phyloP scores from a whole-genome alignment of 768 basidiomycete species.

The Floccularia luteovirens region DNA sequence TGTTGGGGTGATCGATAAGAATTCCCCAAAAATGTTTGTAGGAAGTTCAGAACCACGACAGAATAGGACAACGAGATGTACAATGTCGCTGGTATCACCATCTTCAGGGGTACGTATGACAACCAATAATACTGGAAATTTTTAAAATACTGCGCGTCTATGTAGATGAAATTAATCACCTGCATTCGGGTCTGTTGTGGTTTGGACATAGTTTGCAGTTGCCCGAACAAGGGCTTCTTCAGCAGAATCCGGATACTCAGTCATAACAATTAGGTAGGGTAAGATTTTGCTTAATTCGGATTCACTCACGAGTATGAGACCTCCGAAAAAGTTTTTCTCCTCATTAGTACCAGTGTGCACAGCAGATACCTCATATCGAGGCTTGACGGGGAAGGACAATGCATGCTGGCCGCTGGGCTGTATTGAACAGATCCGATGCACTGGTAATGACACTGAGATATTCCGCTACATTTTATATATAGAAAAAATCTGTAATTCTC shows the following conservation, averaged over 20 bases:
- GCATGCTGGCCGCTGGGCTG: constrained; percentile 21
- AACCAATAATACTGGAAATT: too few relatives aligned
- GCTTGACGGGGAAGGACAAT: constrained; percentile 24
- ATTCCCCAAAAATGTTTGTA: constrained; percentile 15
- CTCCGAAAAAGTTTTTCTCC: constrained; percentile 30
- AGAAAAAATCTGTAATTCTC: too few relatives aligned
- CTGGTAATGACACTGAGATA: constrained; percentile 12
- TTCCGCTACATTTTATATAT: too few relatives aligned
- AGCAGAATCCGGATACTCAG: too few relatives aligned
- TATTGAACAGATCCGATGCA: constrained; percentile 28
- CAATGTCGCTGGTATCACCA: not conserved
- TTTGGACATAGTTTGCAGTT: constrained; percentile 13
- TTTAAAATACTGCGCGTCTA: too few relatives aligned
- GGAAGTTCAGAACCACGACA: constrained; percentile 19
- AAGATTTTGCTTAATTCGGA: not conserved
- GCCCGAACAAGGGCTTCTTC: constrained; percentile 16
- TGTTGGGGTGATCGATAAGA: constrained; percentile 18
- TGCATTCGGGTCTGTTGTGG: constrained; percentile 18
- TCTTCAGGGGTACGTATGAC: too few relatives aligned
- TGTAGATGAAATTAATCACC: too few relatives aligned
- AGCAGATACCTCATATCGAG: constrained; percentile 31
- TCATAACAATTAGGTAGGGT: not conserved
- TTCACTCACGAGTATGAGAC: constrained; percentile 25
- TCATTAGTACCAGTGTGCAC: constrained; percentile 27
- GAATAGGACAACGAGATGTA: constrained; percentile 6